Evolutionary conservation across 2,329 filamentous ascomycete species (phyloP).

Genomic region (Massarina eburnea): DNA sequence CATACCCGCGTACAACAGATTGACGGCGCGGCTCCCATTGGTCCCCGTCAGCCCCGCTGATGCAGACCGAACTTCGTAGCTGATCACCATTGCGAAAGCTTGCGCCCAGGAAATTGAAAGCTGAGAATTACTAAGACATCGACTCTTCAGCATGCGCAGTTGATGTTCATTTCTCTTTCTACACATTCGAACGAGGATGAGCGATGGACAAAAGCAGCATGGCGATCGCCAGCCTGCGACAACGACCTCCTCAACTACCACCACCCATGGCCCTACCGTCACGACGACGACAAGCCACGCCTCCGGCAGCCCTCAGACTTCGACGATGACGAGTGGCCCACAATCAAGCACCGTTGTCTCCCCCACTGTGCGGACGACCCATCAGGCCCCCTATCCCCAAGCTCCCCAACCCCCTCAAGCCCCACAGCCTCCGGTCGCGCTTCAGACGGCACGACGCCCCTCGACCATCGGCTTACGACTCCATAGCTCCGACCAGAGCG

Average conservation of each 20-base stretch:
- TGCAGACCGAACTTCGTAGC: not conserved
- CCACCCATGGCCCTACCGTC: constrained; percentile 28
- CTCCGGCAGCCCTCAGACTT: constrained; percentile 18
- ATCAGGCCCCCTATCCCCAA: constrained; percentile 15
- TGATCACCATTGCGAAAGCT: no score
- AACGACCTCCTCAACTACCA: constrained; percentile 29
- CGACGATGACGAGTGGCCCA: constrained; percentile 22
- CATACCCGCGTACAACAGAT: not conserved
- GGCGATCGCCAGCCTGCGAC: constrained; percentile 8
- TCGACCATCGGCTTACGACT: constrained; percentile 32
- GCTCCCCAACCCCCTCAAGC: constrained; percentile 1
- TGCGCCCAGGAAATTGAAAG: no score
- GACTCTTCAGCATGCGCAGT: not conserved
- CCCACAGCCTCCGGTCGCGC: constrained; percentile 9
- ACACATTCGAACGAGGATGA: constrained; percentile 3
- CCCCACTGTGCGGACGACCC: constrained; percentile 35
- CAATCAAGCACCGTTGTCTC: constrained; percentile 27
- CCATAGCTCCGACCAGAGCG: constrained; percentile 13
- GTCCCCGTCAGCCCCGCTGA: not conserved
- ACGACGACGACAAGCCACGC: constrained; percentile 31
- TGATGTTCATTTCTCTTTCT: not conserved
- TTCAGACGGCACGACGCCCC: constrained; percentile 19
- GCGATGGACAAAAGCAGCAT: not conserved
- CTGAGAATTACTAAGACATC: no score
- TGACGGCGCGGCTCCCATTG: not conserved